Evolutionary conservation across 306 rosid species (phyloP).

Genomic region (Cicer bijugum): DNA sequence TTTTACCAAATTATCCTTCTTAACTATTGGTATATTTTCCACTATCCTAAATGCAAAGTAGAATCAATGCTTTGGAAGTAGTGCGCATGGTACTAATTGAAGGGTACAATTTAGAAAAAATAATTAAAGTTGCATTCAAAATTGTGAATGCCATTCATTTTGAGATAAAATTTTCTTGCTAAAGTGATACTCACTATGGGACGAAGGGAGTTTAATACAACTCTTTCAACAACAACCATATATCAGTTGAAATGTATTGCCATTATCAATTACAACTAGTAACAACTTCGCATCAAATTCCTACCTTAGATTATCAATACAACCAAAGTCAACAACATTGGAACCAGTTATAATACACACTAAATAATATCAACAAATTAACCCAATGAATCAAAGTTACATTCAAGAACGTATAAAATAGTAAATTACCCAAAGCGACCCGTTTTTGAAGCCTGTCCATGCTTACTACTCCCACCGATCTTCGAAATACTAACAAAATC

Average conservation of each 20-base stretch:
- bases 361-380: neutral
- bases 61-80: too few species aligned
- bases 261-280: slow-evolving; percentile 30
- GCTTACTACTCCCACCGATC: slow-evolving; percentile 94
- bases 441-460: slow-evolving; percentile 78
- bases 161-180: too few species aligned
- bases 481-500: slow-evolving; percentile 89
- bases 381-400: neutral
- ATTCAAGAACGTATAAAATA: neutral
- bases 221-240: slow-evolving; percentile 16
- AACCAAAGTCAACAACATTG: slow-evolving; percentile 23
- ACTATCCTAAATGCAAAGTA: too few species aligned
- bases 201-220: neutral
- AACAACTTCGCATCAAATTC: slow-evolving; percentile 28
- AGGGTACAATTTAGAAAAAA: too few species aligned
- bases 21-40: too few species aligned
- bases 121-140: too few species aligned
- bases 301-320: slow-evolving; percentile 28
- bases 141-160: too few species aligned
- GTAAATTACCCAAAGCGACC: slow-evolving; percentile 88
- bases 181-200: too few species aligned
- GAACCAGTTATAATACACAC: neutral
- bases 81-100: too few species aligned
- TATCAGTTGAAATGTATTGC: neutral
- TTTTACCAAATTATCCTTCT: too few species aligned